phyloP scores from a whole-genome alignment of 1,284 basidiomycete species.

The Ceratobasidium sp. region DNA sequence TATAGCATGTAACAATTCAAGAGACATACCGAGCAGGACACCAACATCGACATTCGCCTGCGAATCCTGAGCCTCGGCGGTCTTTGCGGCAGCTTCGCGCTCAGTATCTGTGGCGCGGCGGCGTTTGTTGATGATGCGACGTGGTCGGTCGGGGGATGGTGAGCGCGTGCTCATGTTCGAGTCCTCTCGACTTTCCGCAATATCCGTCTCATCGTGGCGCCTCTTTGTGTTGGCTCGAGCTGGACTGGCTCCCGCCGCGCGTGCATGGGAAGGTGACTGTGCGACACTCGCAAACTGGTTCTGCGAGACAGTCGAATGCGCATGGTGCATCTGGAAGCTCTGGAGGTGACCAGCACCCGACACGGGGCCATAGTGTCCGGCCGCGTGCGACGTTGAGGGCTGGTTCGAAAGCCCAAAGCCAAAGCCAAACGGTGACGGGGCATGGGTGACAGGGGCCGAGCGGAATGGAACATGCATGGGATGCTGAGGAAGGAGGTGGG shows the following conservation, averaged over 20 bases:
- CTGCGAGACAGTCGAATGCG: slow-evolving; percentile 45
- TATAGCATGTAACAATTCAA: background rate
- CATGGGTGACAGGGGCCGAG: slow-evolving; percentile 64
- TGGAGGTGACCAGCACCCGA: slow-evolving; percentile 52
- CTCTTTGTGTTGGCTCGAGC: slow-evolving; percentile 58
- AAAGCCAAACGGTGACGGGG: slow-evolving; percentile 71
- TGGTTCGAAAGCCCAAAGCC: slow-evolving; percentile 62
- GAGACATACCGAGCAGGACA: slow-evolving; percentile 70
- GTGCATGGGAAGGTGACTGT: background rate
- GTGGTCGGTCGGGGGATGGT: slow-evolving; percentile 37
- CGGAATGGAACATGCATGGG: slow-evolving; percentile 61
- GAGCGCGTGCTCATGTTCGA: slow-evolving; percentile 35
- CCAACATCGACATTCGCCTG: slow-evolving; percentile 72
- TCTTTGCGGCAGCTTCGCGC: slow-evolving; percentile 12
- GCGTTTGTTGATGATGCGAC: slow-evolving; percentile 32
- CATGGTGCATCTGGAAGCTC: slow-evolving; percentile 50
- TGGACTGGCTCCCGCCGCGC: slow-evolving; percentile 49
- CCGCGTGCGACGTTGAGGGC: slow-evolving; percentile 20
- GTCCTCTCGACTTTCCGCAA: slow-evolving; percentile 49
- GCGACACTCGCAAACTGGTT: slow-evolving; percentile 1
- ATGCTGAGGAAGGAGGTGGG: slow-evolving; percentile 21
- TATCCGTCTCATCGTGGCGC: slow-evolving; percentile 64
- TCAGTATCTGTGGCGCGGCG: slow-evolving; percentile 49
- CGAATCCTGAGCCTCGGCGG: slow-evolving; percentile 43
- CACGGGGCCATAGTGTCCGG: slow-evolving; percentile 48